Conservation (phyloP, 257 asterid species). For the Salvia rosmarinus region DNA sequence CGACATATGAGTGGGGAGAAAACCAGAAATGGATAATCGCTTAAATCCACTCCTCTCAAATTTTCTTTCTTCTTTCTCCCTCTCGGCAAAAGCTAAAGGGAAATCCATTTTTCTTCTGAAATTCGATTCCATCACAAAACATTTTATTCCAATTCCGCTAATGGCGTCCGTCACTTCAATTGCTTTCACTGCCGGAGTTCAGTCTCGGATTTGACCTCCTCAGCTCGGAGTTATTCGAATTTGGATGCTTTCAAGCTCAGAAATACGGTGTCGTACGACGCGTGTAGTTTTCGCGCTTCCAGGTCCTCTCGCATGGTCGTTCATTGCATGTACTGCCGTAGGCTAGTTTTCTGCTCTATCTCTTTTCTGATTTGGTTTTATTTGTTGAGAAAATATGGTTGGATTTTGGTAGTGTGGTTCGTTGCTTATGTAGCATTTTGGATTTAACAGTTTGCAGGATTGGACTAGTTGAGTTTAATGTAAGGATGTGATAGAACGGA, state of each 20-base stretch:
- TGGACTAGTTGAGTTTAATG: not conserved
- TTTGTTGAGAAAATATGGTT: not conserved
- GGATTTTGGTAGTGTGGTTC: not conserved
- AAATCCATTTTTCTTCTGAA: constrained; percentile 29
- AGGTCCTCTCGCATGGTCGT: constrained; percentile 53
- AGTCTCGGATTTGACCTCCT: constrained; percentile 51
- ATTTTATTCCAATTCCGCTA: not conserved
- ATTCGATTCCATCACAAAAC: not conserved
- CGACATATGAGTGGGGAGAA: not conserved
- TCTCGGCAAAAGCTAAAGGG: constrained; percentile 16
- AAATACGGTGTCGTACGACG: constrained; percentile 35
- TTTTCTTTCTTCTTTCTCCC: not conserved
- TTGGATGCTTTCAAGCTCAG: constrained; percentile 55
- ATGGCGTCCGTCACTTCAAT: constrained; percentile 66
- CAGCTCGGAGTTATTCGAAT: constrained; percentile 36
- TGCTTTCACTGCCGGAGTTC: constrained; percentile 49
- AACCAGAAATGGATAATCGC: constrained; percentile 42
- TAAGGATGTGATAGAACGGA: not conserved
- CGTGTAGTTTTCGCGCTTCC: constrained; percentile 43
- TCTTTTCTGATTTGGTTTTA: not conserved
- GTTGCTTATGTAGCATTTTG: constrained; percentile 8
- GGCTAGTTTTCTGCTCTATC: constrained; percentile 48
- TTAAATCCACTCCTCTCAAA: constrained; percentile 44
- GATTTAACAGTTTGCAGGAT: not conserved
- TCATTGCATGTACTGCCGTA: constrained; percentile 60